A percentile compares a stretch with the other conserved stretches of the same genome.
Conservation (phyloP, 345 rosid species). For the Salix brachista region DNA sequence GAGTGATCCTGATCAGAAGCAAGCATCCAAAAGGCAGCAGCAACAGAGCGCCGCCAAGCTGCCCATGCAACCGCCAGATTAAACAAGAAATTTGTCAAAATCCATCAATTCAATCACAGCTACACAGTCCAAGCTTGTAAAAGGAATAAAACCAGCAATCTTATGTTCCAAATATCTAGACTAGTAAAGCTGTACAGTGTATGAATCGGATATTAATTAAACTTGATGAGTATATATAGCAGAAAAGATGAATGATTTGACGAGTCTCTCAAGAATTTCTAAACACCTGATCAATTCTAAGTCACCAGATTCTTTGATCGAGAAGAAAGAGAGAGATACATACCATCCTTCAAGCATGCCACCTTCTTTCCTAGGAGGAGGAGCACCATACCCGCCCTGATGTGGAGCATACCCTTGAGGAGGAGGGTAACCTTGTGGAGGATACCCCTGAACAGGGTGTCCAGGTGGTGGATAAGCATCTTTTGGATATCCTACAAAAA, state of each 20-base stretch:
- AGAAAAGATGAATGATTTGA: background rate
- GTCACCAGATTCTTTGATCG: background rate
- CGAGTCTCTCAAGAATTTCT: too few relatives aligned
- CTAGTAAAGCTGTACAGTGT: too few relatives aligned
- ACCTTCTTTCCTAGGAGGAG: conserved; percentile 28
- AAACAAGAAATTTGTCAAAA: background rate
- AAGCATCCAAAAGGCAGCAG: conserved; percentile 69
- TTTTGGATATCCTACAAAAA: conserved; percentile 43
- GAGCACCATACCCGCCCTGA: conserved; percentile 21
- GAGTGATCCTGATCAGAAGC: conserved; percentile 36
- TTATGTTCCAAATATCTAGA: too few relatives aligned
- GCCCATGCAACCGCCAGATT: conserved; percentile 9
- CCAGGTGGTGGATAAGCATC: conserved; percentile 63
- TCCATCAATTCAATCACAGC: too few relatives aligned
- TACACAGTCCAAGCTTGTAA: too few relatives aligned
- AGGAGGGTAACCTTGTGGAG: conserved; percentile 20
- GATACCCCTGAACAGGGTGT: conserved; percentile 47
- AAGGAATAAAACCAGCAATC: too few relatives aligned
- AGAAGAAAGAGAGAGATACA: background rate
- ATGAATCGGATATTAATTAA: too few relatives aligned
- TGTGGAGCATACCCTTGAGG: conserved; percentile 45
- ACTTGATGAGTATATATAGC: too few relatives aligned
- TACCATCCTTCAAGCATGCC: conserved; percentile 72
- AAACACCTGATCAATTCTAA: too few relatives aligned
- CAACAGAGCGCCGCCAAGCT: conserved; percentile 77